A percentile compares a stretch with the other conserved stretches of the same genome.
phyloP scores from a whole-genome alignment of 2,329 filamentous ascomycete species.

The Passalora sequoiae region DNA sequence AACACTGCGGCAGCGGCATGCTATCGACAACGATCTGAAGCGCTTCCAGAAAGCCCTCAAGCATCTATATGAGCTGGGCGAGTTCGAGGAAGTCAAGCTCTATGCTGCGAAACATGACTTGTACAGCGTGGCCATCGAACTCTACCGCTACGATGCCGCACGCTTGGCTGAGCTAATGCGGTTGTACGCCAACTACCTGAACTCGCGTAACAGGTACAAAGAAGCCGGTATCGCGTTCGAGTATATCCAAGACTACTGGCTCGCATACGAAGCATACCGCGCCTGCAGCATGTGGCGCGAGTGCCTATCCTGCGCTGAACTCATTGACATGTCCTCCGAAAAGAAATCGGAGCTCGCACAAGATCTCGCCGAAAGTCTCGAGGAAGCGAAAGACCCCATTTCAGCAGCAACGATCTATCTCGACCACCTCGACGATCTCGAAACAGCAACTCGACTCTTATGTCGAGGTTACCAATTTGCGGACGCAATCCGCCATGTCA shows the following conservation, averaged over 20 bases:
- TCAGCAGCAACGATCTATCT: conserved; percentile 73
- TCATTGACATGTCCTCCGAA: conserved; percentile 57
- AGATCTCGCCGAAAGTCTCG: conserved; percentile 69
- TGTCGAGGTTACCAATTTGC: conserved; percentile 85
- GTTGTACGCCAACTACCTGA: conserved; percentile 74
- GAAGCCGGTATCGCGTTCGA: conserved; percentile 89
- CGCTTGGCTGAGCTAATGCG: conserved; percentile 64
- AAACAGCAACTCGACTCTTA: conserved; percentile 65
- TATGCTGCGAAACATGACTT: conserved; percentile 77
- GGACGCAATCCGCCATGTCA: conserved; percentile 76
- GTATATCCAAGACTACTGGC: conserved; percentile 66
- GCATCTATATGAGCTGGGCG: conserved; percentile 68
- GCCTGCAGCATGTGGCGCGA: conserved; percentile 87
- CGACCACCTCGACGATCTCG: conserved; percentile 71
- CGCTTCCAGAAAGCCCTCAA: conserved; percentile 70
- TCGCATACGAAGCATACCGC: conserved; percentile 78
- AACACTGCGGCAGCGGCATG: conserved; percentile 66
- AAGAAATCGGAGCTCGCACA: conserved; percentile 65
- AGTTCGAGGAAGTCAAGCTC: conserved; percentile 69
- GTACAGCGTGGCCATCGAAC: conserved; percentile 68
- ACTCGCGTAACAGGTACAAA: conserved; percentile 67
- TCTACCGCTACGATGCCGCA: conserved; percentile 75
- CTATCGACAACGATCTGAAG: conserved; percentile 82
- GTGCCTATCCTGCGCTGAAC: conserved; percentile 71
- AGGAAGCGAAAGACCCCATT: conserved; percentile 77